A percentile compares a stretch with the other conserved stretches of the same genome.
These are phyloP conservation scores for Choanephora cucurbitarum DNA, from an alignment of 371 early-diverging fungal genomes.

Conservation along the genomic window DNA sequence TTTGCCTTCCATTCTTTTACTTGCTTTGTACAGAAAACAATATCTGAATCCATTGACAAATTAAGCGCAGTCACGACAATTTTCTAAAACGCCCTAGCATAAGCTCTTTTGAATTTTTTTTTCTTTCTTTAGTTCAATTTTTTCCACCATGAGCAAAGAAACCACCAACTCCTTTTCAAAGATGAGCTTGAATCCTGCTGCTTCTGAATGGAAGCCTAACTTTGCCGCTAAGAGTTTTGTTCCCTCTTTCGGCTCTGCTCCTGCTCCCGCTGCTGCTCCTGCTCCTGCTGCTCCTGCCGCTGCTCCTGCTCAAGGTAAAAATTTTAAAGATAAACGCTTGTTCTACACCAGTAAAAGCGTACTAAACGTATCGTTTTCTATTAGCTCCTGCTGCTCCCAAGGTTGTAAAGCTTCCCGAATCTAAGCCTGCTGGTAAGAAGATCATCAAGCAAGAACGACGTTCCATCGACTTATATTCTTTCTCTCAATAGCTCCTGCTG, in stretches of 20 bases:
- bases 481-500: background rate
- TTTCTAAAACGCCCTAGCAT: background rate
- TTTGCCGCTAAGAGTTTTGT: slow-evolving; percentile 37
- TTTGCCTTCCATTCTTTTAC: too few species aligned
- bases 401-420: slow-evolving; percentile 36
- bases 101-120: slow-evolving; percentile 2
- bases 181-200: slow-evolving; percentile 36
- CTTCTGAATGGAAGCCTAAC: slow-evolving; percentile 44
- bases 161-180: slow-evolving; percentile 24
- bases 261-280: slow-evolving; percentile 23
- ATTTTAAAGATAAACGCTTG: too few species aligned
- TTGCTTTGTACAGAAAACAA: too few species aligned
- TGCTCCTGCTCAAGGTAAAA: slow-evolving; percentile 10
- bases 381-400: slow-evolving; percentile 27
- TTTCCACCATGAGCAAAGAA: slow-evolving; percentile 23
- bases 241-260: slow-evolving; percentile 27
- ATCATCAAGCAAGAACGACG: slow-evolving; percentile 1
- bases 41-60: background rate
- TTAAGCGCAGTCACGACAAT: too few species aligned
- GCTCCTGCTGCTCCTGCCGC: slow-evolving; percentile 14
- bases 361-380: too few species aligned
- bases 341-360: too few species aligned
- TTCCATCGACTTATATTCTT: background rate
- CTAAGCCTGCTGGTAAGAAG: slow-evolving; percentile 25
- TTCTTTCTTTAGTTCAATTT: slow-evolving; percentile 7